A percentile compares a stretch with the other conserved stretches of the same genome.
Conservation (phyloP, 2,329 filamentous ascomycete genomes). For the Epichloe aotearoae region DNA sequence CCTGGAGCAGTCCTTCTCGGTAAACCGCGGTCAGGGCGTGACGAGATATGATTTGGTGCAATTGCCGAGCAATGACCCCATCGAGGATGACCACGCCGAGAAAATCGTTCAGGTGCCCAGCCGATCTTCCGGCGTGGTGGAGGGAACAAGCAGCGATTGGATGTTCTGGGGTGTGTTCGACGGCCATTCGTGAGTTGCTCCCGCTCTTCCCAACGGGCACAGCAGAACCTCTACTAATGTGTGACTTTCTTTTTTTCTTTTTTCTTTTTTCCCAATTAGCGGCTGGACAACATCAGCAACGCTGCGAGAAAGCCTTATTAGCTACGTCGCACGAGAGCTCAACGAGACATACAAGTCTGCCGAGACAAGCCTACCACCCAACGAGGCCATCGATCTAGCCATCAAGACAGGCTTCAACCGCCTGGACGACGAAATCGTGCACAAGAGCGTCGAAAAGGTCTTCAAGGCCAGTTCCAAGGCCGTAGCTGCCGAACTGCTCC, state of each 20-base stretch:
- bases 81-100: slow-evolving; percentile 96
- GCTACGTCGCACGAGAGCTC: slow-evolving; percentile 81
- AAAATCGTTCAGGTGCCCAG: slow-evolving; percentile 87
- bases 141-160: slow-evolving; percentile 57
- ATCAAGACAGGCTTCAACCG: slow-evolving; percentile 87
- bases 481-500: slow-evolving; percentile 82
- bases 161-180: slow-evolving; percentile 99
- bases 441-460: slow-evolving; percentile 85
- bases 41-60: slow-evolving; percentile 92
- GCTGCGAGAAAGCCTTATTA: slow-evolving; percentile 81
- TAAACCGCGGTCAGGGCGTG: slow-evolving; percentile 80
- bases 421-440: slow-evolving; percentile 86
- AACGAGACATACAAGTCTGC: slow-evolving; percentile 80
- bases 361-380: slow-evolving; percentile 48
- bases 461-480: slow-evolving; percentile 78
- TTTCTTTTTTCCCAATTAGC: slow-evolving; percentile 28
- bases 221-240: neutral
- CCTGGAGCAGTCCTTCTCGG: slow-evolving; percentile 82
- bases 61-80: slow-evolving; percentile 90
- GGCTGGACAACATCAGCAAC: slow-evolving; percentile 98
- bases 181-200: slow-evolving; percentile 64
- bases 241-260: slow-evolving; percentile 6
- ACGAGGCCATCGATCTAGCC: slow-evolving; percentile 73
- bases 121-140: slow-evolving; percentile 26
- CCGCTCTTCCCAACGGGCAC: neutral